Base-by-base conservation (phyloP, 257 asterid genomes). In the Fraxinus pennsylvanica region DNA sequence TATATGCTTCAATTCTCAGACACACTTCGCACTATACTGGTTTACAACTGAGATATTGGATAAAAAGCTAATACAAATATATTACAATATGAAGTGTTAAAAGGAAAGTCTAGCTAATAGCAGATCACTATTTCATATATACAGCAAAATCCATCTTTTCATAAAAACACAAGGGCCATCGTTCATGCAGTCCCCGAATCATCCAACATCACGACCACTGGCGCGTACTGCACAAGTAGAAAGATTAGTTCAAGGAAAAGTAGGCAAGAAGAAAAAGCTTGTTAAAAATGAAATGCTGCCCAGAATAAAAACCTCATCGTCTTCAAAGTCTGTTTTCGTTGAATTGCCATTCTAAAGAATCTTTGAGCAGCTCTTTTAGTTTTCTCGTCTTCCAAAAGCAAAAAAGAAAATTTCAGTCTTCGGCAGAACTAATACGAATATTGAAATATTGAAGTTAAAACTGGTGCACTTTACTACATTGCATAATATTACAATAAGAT, bases 201-300 rank as follows among this genome's bases (percentile, higher is more conserved):
- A 25, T 93, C 97, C 84, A 88, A 72, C 74, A 84, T 86, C 90
- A 88, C 99, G 72, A 95, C 92, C 80, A 91, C 97, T 7, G 99
- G 99, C 81, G 99, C 97, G 81, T 89, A 95, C 99, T 95, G 97
- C 86, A 81, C 27, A 82, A 79, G 73, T 76, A 29, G 63, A 78
- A 81, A 38, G 59, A 41, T 66, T 9, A 69, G 1, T 36, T 41
- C 65, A 69, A 71, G 66, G 39, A 47, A 47, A 47, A 47, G 7
- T 74, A 39, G 27, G 68, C 1, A 21, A 38, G 19, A 50, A 69
- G 14, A 21, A 50, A 33, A 13, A 6, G 4, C 25, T 25, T 63
- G 57, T 3, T 39, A 72, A 9, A 27, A n/a, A 43, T 22, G 21
- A 41, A 63, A 21, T 25, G 76, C 7, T 0, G 30, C n/a, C 47